phyloP scores from a whole-genome alignment of 768 basidiomycete species.

The Auriscalpium microsporum region DNA sequence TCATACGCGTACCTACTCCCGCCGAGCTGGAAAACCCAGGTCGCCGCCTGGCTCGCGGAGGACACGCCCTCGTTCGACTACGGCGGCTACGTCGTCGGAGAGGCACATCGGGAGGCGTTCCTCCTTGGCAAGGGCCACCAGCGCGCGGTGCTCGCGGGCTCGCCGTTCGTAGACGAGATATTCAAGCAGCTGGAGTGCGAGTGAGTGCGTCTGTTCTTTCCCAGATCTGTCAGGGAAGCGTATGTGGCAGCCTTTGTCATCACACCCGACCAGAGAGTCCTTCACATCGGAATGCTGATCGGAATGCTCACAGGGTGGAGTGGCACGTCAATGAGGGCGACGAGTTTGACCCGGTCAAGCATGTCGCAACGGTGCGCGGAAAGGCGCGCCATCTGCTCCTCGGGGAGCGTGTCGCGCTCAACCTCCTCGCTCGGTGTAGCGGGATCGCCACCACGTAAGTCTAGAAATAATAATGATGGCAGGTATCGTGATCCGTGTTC shows the following conservation, averaged over 20 bases:
- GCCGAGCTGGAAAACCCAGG: slow-evolving; percentile 82
- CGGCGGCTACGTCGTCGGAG: slow-evolving; percentile 93
- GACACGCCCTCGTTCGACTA: slow-evolving; percentile 96
- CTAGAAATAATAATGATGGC: background rate
- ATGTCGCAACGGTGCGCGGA: slow-evolving; percentile 86
- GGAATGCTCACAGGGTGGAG: slow-evolving; percentile 53
- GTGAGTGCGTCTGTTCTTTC: slow-evolving; percentile 40
- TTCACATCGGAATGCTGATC: background rate
- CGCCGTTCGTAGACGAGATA: slow-evolving; percentile 91
- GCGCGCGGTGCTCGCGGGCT: slow-evolving; percentile 78
- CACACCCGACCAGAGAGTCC: too few species aligned
- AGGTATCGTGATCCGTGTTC: background rate
- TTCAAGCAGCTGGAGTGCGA: slow-evolving; percentile 83
- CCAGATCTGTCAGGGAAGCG: too few species aligned
- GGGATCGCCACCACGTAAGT: slow-evolving; percentile 92
- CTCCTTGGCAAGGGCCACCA: slow-evolving; percentile 85
- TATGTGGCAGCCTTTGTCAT: too few species aligned
- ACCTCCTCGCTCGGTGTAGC: slow-evolving; percentile 88
- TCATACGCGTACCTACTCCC: slow-evolving; percentile 68
- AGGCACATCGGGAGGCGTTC: slow-evolving; percentile 76
- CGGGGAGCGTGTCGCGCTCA: slow-evolving; percentile 89
- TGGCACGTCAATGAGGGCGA: slow-evolving; percentile 91
- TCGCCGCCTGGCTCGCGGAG: slow-evolving; percentile 80
- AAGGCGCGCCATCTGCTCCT: slow-evolving; percentile 82
- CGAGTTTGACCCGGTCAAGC: slow-evolving; percentile 67